Percentiles rank a stretch among this genome's conserved stretches.
Conservation (phyloP, 805 yeast species). For the Blastobotrys chiropterorum region DNA sequence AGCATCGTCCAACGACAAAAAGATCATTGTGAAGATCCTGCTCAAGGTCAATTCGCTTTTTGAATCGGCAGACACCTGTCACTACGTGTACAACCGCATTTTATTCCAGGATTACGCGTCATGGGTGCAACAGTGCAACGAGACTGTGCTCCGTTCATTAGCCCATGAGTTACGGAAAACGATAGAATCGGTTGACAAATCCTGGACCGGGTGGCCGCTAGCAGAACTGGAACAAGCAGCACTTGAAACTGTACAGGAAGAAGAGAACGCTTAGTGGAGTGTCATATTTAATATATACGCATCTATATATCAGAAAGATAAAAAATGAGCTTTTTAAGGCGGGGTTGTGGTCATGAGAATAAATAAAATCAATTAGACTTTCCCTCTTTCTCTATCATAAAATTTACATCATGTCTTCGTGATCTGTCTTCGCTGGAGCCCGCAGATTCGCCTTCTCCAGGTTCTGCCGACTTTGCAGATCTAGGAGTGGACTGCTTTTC, state of each 20-base stretch:
- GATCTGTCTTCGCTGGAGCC: slow-evolving; percentile 12
- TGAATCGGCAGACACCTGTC: slow-evolving; percentile 54
- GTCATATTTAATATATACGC: background rate
- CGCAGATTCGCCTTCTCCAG: slow-evolving; percentile 3
- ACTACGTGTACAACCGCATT: slow-evolving; percentile 75
- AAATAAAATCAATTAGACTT: background rate
- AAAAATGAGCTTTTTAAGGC: too few relatives aligned
- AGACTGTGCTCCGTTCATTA: slow-evolving; percentile 50
- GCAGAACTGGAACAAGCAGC: slow-evolving; percentile 21
- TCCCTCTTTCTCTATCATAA: slow-evolving; percentile 13
- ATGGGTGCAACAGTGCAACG: slow-evolving; percentile 62
- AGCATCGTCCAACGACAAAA: slow-evolving; percentile 47
- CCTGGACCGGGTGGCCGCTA: slow-evolving; percentile 21
- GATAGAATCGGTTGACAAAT: slow-evolving; percentile 14
- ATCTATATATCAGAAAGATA: background rate
- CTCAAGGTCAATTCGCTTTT: slow-evolving; percentile 64
- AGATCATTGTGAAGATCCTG: slow-evolving; percentile 53
- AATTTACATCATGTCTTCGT: slow-evolving; percentile 20
- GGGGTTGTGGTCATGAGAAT: background rate
- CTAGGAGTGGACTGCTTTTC: background rate
- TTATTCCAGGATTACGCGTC: slow-evolving; percentile 70
- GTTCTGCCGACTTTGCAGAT: background rate
- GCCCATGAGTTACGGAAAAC: slow-evolving; percentile 53
- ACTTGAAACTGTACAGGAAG: background rate
- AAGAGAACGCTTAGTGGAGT: background rate